phyloP scores from a whole-genome alignment of 2,329 filamentous ascomycete species.

The Epichloe gansuensis region DNA sequence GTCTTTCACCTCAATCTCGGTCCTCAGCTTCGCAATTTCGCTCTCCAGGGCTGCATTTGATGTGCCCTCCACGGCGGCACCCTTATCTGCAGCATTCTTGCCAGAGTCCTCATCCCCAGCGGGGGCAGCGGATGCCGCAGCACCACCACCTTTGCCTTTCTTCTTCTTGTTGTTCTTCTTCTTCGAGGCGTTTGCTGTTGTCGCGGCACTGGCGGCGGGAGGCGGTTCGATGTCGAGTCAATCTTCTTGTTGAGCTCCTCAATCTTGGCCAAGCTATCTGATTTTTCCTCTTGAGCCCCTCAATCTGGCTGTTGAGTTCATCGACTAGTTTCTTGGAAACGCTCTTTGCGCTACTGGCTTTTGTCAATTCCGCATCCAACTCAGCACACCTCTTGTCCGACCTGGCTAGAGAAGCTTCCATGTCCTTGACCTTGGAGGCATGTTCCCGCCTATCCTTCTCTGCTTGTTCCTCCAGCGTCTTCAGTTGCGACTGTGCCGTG shows the following conservation, averaged over 20 bases:
- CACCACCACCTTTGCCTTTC: constrained; percentile 64
- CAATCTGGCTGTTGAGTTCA: constrained; percentile 25
- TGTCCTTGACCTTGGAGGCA: constrained; percentile 22
- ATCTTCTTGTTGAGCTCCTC: constrained; percentile 33
- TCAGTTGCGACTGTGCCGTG: constrained; percentile 31
- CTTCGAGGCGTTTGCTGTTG: constrained; percentile 18
- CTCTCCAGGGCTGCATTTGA: constrained; percentile 30
- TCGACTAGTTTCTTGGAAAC: constrained; percentile 31
- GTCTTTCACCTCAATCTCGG: constrained; percentile 52
- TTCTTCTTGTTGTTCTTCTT: constrained; percentile 84
- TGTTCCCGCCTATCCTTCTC: constrained; percentile 20
- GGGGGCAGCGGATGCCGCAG: constrained; percentile 19
- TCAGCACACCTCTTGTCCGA: constrained; percentile 23
- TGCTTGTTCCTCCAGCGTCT: constrained; percentile 28
- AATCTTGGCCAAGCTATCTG: constrained; percentile 20
- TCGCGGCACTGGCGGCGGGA: constrained; percentile 10
- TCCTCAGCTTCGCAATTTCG: constrained; percentile 38
- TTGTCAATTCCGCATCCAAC: constrained; percentile 29
- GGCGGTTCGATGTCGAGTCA: constrained; percentile 17
- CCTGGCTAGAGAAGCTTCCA: constrained; percentile 23
- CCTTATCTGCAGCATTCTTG: not conserved
- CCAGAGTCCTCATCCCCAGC: constrained; percentile 22
- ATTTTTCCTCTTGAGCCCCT: constrained; percentile 22
- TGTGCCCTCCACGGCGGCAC: constrained; percentile 9
- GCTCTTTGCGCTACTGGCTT: constrained; percentile 26